Base-by-base conservation (phyloP, 2,329 filamentous ascomycete species). In the Daldinia eschscholtzii region DNA sequence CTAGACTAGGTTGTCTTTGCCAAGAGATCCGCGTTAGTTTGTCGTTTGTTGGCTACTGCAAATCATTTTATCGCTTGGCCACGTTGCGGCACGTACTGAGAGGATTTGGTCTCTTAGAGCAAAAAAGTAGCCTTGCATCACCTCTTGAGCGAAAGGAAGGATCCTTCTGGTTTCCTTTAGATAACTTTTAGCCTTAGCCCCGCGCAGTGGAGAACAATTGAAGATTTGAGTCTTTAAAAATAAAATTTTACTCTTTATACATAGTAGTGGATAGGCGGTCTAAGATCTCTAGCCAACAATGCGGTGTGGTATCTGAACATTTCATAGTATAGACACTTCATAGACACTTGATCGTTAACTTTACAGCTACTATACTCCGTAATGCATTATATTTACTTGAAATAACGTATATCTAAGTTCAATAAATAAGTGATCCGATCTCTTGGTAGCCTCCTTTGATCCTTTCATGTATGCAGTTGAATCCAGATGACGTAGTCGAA, bases 221-320 rank as follows among this genome's bases (percentile, higher is more conserved):
- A 52, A 52, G 46, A 26, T 52, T 52, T 52, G 1, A 33, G 15
- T 18, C 44, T 52, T 30, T 52, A 52, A 33, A 52, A 52, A 52
- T 33, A 50, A 6, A 33, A 30, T 18, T 28, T 30, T 50, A 18
- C 6, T 28, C 4, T 30, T 50, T 30, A n/a, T 30, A n/a, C n/a
- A n/a, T n/a, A n/a, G n/a, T n/a, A 30, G 26, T 39, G 23, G 18
- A 20, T 50, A 50, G 26, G 2, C 6, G 6, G 26, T 5, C 13
- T 2, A n/a, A 50, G 12, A 28, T 15, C 15, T 50, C 44, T 28
- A 13, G 23, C 12, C 9, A 10, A 7, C 23, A 15, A n/a, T 3
- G 46, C 26, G 4, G 26, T 50, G 2, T 50, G 46, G 9, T 50
- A 50, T 10, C 26, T 4, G 13, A 23, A n/a, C 23, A 30, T 28